phyloP scores from a whole-genome alignment of 257 asterid genomes.

The Penstemon eatonii region DNA sequence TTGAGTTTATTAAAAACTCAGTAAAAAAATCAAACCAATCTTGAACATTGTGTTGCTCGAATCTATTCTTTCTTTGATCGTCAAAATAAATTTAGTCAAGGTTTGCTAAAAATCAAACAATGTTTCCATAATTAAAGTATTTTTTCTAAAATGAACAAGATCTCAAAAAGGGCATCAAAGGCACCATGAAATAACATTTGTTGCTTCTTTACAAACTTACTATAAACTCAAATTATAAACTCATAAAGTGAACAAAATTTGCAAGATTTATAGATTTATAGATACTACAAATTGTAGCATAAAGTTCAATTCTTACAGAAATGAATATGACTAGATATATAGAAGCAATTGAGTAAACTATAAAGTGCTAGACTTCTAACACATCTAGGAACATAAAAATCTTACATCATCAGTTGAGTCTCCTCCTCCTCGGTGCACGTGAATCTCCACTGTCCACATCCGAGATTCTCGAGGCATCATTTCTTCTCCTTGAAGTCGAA shows the following conservation, averaged over 20 bases:
- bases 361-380: not conserved
- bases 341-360: slow-evolving; percentile 13
- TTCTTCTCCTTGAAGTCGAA: slow-evolving; percentile 82
- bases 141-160: too few relatives aligned
- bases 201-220: too few relatives aligned
- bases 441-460: slow-evolving; percentile 96
- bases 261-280: slow-evolving; percentile 13
- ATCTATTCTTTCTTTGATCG: too few relatives aligned
- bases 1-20: too few relatives aligned
- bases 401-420: slow-evolving; percentile 50
- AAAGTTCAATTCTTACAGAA: slow-evolving; percentile 20
- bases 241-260: slow-evolving; percentile 33
- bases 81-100: too few relatives aligned
- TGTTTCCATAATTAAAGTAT: too few relatives aligned
- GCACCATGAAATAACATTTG: too few relatives aligned
- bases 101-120: too few relatives aligned
- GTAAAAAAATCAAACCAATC: too few relatives aligned
- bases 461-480: slow-evolving; percentile 69
- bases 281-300: slow-evolving; percentile 23
- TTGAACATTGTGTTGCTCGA: too few relatives aligned
- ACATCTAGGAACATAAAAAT: not conserved
- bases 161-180: not conserved
- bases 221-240: not conserved
- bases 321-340: slow-evolving; percentile 8
- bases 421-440: slow-evolving; percentile 90